Percentiles rank a stretch among this genome's conserved stretches.
Evolutionary conservation across 2,329 filamentous ascomycete species (phyloP).

Genomic region (Endocalyx cinctus): DNA sequence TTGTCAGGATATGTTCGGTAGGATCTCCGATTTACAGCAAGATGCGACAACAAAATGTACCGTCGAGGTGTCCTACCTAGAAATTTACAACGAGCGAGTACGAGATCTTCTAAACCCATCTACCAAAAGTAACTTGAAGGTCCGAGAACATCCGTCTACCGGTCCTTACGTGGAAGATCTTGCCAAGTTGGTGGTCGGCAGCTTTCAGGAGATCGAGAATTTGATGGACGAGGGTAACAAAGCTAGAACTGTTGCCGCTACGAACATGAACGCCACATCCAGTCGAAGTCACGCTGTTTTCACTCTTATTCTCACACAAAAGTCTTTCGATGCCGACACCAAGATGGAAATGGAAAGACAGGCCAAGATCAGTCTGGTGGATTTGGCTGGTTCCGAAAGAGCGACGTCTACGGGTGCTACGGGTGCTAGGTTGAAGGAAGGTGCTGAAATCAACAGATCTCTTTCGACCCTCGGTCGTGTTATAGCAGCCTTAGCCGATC

Average conservation of each 20-base stretch:
- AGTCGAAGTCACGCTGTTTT: slow-evolving; percentile 98
- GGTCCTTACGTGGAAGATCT: slow-evolving; percentile 98
- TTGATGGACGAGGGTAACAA: slow-evolving; percentile 99
- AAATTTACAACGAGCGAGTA: slow-evolving; percentile 98
- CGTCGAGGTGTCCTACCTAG: slow-evolving; percentile 95
- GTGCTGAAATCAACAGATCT: slow-evolving; percentile 96
- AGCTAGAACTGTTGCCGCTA: slow-evolving; percentile 92
- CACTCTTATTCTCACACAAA: slow-evolving; percentile 91
- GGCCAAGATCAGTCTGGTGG: slow-evolving; percentile 94
- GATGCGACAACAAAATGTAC: slow-evolving; percentile 82
- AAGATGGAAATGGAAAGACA: slow-evolving; percentile 98
- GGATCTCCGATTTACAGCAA: slow-evolving; percentile 66
- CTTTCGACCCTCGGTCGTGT: slow-evolving; percentile 95
- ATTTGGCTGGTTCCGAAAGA: slow-evolving; percentile 95
- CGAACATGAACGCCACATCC: slow-evolving; percentile 99
- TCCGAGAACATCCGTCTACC: slow-evolving; percentile 94
- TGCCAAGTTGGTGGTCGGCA: slow-evolving; percentile 88
- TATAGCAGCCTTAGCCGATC: slow-evolving; percentile 89
- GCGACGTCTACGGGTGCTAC: slow-evolving; percentile 96
- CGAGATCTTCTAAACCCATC: slow-evolving; percentile 91
- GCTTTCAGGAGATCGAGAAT: slow-evolving; percentile 92
- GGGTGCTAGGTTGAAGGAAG: slow-evolving; percentile 90
- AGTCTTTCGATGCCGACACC: slow-evolving; percentile 83
- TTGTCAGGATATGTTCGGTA: slow-evolving; percentile 94
- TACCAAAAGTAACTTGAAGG: slow-evolving; percentile 94